Base-by-base conservation (phyloP, 2,329 filamentous ascomycete genomes). In the Fusarium sambucinum region DNA sequence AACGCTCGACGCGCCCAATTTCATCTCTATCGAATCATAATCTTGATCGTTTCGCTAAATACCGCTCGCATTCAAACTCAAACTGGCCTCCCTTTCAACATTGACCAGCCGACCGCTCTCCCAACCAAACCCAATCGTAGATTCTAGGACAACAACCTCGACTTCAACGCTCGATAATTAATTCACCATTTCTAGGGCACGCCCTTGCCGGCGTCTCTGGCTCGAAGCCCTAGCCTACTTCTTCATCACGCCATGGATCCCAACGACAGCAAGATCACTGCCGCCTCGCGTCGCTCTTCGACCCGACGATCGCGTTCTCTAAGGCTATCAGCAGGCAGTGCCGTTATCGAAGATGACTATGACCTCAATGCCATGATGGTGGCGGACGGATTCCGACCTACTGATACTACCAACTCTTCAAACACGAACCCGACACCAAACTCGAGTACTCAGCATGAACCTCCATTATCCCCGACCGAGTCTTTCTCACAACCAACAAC, bases 301-400 rank as follows among this genome's bases (percentile, higher is more conserved):
- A 76, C 76, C 40, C 79, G 81, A 69, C 74, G 74, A 25, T 83
- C 84, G 42, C 75, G 75, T 32, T 83, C 84, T 32, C 75, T 78
- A 53, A 79, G 80, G 67, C 64, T 78, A 51, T 82, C 81, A 17
- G 67, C 68, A 47, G 63, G 60, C 46, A 64, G 50, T 68, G 68
- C 76, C 55, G 68, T 71, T 30, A 57, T 59, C 44, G 79, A 83
- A 53, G 80, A 83, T 64, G 83, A 86, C 33, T 86, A 85, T 60
- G 83, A 83, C 68, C 71, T 86, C 73, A 78, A 78, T 48, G 84
- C 82, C 29, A 80, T 84, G 77, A 80, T 81, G 51, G 81, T 89
- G 58, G 83, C 85, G 17, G 85, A 87, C 71, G 85, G 84, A 52
- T 86, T 85, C 69, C 79, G 83, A 59, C 84, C 83, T 21, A 75